Evolutionary conservation across 2,329 filamentous ascomycete species (phyloP), one percentile per base, ranked within the genome.

Genomic region (Fusarium sterilihyphosum): DNA sequence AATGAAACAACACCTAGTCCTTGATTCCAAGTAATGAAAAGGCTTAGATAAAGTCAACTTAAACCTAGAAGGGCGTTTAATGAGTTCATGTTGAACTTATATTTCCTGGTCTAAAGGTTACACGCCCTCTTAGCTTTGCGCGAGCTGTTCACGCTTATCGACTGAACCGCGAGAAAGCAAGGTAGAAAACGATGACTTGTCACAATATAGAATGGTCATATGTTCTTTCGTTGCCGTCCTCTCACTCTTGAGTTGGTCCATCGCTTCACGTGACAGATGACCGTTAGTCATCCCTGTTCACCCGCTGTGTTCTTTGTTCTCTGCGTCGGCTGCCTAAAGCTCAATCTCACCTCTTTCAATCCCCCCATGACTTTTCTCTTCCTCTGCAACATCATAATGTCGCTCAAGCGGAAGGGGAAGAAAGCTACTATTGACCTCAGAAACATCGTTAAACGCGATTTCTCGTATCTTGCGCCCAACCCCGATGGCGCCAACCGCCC

Each of bases 401-500:
- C 49, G 31, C n/a, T 35, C 3, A 52, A 35, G 2, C 8, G 8
- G 8, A 52, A 24, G 8, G 17, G 6, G 1, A 7, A 16, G 5
- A 52, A 52, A 11, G 31, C 49, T 14, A 8, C 31, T 8, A 52
- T 52, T 5, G 49, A 52, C 17, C 0, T 35, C 0, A 35, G 49
- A 0, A 1, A 35, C 12, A 24, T 35, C 1, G 9, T 52, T 8
- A 35, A 85, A 77, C 78, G 84, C 80, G 95, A 99, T 82, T 96
- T 96, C 82, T 95, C 94, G 49, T 93, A 92, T 74, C 88, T 98
- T 40, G 86, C 98, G 74, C 98, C 98, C 83, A 90, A 92, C 5
- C n/a, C 41, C 7, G 96, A 98, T 82, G 94, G 97, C 84, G 90
- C 92, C 71, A 94, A 95, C 79, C 92, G 96, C 14, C 96, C 96